Evolutionary conservation across 163 green algal species (phyloP), one percentile per base, ranked within the genome.

Genomic region (Chloroidium sp.): DNA sequence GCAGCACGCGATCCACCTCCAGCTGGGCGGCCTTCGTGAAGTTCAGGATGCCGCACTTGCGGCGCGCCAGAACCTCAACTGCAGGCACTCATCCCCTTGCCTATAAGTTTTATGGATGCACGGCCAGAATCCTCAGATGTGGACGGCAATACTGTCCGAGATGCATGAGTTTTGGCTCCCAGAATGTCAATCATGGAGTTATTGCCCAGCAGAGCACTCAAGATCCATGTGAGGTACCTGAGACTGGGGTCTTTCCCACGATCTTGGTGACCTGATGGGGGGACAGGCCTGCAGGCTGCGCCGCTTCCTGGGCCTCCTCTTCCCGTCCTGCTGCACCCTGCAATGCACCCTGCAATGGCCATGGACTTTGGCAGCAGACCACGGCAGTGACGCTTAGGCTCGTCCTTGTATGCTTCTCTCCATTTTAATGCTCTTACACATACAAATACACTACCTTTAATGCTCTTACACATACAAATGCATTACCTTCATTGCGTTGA

Each of bases 21-120:
- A 92, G 69, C 0, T 76, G 82, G 1, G 88, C 82, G 60, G 82
- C 79, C 0, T 76, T 76, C 13, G 74, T 85, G 85, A 91, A 92
- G 68, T 88, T 88, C 67, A 92, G 78, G 13, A 90, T 76, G 8
- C 85, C 83, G 13, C 92, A 62, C 83, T 93, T 93, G 57, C 76
- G 80, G 68, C 72, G 68, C 6, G 62, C 36, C 77, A 92, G 82
- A 60, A 62, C 69, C 58, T 83, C 77, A 3, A 69, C 82, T 86
- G 82, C 72, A 76, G n/a, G 3, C 36, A 36, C 36, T 36, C 36
- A 36, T 36, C 36, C 36, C 36, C 36, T 36, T 36, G 36, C 36
- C 36, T 36, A 36, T 36, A 36, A 36, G 36, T 36, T 36, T 36
- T 36, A 59, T 59, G 78, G 78, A 79, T 61, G 60, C 12, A 74